Evolutionary conservation across 2,329 filamentous ascomycete species (phyloP).

Genomic region (Beauveria caledonica): DNA sequence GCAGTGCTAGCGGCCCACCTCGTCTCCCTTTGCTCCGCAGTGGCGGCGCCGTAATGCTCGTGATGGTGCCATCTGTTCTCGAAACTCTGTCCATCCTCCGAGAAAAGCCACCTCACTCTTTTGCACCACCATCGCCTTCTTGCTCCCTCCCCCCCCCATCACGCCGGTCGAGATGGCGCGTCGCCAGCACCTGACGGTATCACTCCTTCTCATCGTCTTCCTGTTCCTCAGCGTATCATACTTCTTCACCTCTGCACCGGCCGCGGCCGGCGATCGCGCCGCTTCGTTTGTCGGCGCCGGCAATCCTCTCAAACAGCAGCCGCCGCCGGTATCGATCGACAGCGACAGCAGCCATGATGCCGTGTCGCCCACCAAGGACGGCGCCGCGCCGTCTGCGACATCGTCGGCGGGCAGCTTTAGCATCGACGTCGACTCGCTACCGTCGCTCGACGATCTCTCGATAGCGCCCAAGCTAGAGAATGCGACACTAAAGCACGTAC

Average conservation of each 20-base stretch:
- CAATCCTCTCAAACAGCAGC: background rate
- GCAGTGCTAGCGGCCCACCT: background rate
- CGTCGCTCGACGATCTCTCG: constrained; percentile 54
- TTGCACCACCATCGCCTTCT: background rate
- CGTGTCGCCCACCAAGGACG: constrained; percentile 20
- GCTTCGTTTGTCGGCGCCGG: background rate
- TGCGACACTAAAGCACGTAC: constrained; percentile 61
- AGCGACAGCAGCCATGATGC: background rate
- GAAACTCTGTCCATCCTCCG: background rate
- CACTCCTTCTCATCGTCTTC: constrained; percentile 46
- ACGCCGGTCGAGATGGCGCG: constrained; percentile 37
- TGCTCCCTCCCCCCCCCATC: background rate
- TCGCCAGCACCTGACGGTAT: constrained; percentile 42
- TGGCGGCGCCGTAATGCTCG: background rate
- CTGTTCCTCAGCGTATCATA: constrained; percentile 51
- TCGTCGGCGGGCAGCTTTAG: constrained; percentile 20
- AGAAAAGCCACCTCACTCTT: background rate
- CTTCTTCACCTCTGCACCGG: constrained; percentile 31
- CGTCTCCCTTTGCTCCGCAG: background rate
- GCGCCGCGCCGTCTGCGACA: constrained; percentile 14
- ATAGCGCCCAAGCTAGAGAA: constrained; percentile 79
- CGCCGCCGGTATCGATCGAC: background rate
- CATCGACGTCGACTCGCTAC: constrained; percentile 34
- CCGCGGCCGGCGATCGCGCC: constrained; percentile 11
- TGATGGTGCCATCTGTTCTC: constrained; percentile 2